Conservation (phyloP, 148 eudicot species). For the Talinum fruticosum region DNA sequence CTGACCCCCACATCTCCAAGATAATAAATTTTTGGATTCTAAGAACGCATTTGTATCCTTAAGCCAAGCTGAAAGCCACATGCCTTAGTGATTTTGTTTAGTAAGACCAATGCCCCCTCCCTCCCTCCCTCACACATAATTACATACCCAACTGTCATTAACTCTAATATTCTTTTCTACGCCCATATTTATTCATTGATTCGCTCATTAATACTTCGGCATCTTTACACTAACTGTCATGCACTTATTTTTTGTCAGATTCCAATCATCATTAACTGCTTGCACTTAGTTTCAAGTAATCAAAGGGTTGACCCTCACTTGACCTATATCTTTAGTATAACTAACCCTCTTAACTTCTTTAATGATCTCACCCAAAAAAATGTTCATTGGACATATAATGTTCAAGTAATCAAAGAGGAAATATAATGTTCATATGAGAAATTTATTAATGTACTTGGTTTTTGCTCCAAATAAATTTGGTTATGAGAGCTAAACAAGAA, state of each 20-base stretch:
- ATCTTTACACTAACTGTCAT: constrained; percentile 30
- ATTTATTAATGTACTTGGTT: no score
- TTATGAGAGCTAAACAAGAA: not conserved
- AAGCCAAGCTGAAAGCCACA: constrained; percentile 30
- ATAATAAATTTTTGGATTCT: not conserved
- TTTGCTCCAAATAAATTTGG: no score
- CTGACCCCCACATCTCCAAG: not conserved
- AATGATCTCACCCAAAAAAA: not conserved
- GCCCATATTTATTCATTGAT: no score
- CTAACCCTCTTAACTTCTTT: not conserved
- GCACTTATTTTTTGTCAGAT: no score
- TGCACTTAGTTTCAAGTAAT: not conserved
- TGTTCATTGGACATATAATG: no score
- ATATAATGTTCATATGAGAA: no score
- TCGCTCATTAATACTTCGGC: constrained; percentile 23
- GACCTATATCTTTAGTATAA: constrained; percentile 9
- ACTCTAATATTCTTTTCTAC: not conserved
- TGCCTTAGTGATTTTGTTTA: constrained; percentile 15
- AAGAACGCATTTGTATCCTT: constrained; percentile 16
- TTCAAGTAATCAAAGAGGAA: no score
- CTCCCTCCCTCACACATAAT: not conserved
- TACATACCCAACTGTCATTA: not conserved
- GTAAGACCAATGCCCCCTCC: constrained; percentile 17
- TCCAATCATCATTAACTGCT: not conserved
- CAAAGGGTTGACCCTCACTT: constrained; percentile 21